Percentiles rank a stretch among this genome's conserved stretches.
Conservation (phyloP, 2,329 filamentous ascomycete genomes). For the Oidium heveae region DNA sequence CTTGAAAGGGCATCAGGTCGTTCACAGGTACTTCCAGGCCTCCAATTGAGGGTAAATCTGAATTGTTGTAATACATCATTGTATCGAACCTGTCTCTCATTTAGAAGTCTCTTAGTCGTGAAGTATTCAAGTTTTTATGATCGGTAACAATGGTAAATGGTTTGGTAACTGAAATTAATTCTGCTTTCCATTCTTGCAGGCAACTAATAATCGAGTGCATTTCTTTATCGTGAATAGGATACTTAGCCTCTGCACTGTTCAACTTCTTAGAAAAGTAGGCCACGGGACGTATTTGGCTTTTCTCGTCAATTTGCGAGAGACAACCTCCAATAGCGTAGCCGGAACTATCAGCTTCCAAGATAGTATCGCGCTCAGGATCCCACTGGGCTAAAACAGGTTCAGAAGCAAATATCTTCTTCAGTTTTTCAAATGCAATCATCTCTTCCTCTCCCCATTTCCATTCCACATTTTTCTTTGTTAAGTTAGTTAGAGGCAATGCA, state of each 20-base stretch:
- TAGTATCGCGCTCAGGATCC: background rate
- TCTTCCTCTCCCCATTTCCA: background rate
- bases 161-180: background rate
- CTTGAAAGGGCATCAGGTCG: too few species aligned
- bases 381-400: too few species aligned
- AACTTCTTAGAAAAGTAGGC: too few species aligned
- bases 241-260: background rate
- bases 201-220: background rate
- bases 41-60: background rate
- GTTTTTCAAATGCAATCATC: background rate
- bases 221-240: slow-evolving; percentile 1
- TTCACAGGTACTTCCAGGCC: background rate
- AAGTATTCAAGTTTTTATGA: background rate
- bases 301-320: background rate
- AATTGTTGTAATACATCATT: background rate
- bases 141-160: background rate
- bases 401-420: too few species aligned
- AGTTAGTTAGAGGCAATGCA: too few species aligned
- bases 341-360: background rate
- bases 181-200: background rate
- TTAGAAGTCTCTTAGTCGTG: background rate
- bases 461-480: too few species aligned
- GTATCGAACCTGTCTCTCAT: background rate
- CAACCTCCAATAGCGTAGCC: background rate
- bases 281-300: background rate